Percentiles rank a stretch among this genome's conserved stretches.
phyloP scores from a whole-genome alignment of 73 alveolate species.

The Tetrahymena elliotti region DNA sequence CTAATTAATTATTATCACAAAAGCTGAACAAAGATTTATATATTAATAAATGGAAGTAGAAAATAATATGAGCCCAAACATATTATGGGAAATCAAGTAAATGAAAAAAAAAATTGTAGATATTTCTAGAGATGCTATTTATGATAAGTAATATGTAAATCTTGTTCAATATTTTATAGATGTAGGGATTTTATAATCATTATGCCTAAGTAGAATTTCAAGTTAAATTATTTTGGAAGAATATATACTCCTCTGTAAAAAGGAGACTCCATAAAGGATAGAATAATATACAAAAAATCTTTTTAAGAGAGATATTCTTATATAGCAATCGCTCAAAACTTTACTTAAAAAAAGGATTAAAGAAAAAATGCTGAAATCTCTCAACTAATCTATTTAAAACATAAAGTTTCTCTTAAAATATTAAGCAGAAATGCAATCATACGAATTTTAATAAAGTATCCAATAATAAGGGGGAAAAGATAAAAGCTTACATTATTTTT shows the following conservation, averaged over 20 bases:
- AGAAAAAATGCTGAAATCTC: background rate
- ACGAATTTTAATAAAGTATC: background rate
- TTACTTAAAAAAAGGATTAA: background rate
- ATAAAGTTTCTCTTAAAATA: background rate
- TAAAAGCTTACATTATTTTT: background rate
- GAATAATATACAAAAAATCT: background rate
- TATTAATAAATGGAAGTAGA: background rate
- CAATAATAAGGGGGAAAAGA: background rate
- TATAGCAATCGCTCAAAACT: background rate
- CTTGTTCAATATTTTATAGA: background rate
- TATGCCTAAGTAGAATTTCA: background rate
- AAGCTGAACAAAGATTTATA: background rate
- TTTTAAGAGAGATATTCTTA: background rate
- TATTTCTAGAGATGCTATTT: background rate
- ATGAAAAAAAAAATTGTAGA: background rate
- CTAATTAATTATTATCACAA: too few relatives aligned
- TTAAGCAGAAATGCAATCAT: background rate
- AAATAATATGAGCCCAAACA: background rate
- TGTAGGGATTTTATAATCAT: background rate
- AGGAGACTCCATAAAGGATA: background rate
- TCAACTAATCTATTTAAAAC: background rate
- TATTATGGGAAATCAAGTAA: background rate
- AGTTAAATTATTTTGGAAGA: background rate
- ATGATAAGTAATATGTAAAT: background rate
- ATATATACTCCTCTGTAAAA: background rate